These are phyloP conservation scores for Talaromyces sp. DNA, from an alignment of 2,329 filamentous ascomycete species.

Conservation along the genomic window DNA sequence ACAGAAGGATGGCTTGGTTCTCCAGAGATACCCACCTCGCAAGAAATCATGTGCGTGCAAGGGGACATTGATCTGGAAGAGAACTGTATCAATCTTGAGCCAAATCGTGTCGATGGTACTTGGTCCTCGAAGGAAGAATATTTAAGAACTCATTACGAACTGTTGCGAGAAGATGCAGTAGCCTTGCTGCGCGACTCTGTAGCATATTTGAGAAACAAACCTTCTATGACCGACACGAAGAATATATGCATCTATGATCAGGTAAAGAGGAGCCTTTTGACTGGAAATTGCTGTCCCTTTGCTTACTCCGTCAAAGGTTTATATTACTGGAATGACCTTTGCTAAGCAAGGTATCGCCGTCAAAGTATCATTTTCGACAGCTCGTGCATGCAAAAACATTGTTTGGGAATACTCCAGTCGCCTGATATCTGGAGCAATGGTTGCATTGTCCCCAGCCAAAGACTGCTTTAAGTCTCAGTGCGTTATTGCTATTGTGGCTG, in stretches of 20 bases:
- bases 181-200: constrained; percentile 65
- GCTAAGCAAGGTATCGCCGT: constrained; percentile 58
- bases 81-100: constrained; percentile 33
- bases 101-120: constrained; percentile 51
- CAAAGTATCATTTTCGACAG: constrained; percentile 64
- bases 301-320: constrained; percentile 47
- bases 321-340: constrained; percentile 60
- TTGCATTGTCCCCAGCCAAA: constrained; percentile 48
- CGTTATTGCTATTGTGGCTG: constrained; percentile 66
- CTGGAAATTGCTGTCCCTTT: background rate
- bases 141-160: constrained; percentile 65
- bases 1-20: constrained; percentile 26
- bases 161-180: constrained; percentile 69
- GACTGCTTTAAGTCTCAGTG: constrained; percentile 61
- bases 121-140: constrained; percentile 62
- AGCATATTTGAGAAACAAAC: constrained; percentile 46
- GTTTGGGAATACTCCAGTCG: constrained; percentile 60
- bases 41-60: constrained; percentile 30
- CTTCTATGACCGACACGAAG: constrained; percentile 52
- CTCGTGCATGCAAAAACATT: constrained; percentile 59
- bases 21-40: constrained; percentile 34
- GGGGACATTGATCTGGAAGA: constrained; percentile 14
- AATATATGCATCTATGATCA: constrained; percentile 63
- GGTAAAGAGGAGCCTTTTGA: constrained; percentile 34
- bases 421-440: constrained; percentile 48